Evolutionary conservation across 352 stramenopile genomes (phyloP).

Genomic region (Phytophthora foliorum): DNA sequence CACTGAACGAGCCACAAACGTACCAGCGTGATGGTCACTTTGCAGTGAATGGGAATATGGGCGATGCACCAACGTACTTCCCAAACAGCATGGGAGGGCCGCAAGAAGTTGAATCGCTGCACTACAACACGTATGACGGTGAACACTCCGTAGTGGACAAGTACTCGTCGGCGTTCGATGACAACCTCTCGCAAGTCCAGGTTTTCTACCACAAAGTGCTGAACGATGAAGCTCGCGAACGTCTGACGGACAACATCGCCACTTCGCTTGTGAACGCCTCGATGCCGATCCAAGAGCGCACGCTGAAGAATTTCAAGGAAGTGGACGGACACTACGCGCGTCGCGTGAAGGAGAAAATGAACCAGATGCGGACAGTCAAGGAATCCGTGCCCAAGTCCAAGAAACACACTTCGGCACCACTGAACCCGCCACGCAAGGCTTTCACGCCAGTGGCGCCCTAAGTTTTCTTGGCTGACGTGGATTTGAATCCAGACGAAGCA

Average conservation of each 20-base stretch:
- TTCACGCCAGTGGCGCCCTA: conserved; percentile 44
- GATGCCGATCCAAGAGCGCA: conserved; percentile 41
- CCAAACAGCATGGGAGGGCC: conserved; percentile 72
- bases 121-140: conserved; percentile 31
- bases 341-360: conserved; percentile 49
- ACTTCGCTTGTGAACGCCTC: conserved; percentile 61
- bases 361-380: conserved; percentile 40
- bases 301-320: conserved; percentile 43
- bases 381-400: conserved; percentile 32
- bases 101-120: conserved; percentile 34
- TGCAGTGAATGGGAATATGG: conserved; percentile 73
- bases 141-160: conserved; percentile 46
- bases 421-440: conserved; percentile 43
- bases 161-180: conserved; percentile 74
- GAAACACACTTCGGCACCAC: conserved; percentile 38
- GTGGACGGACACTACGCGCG: conserved; percentile 47
- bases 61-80: conserved; percentile 76
- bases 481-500: background rate
- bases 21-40: conserved; percentile 85
- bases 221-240: conserved; percentile 57
- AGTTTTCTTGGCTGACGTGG: background rate
- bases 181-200: conserved; percentile 79
- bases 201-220: conserved; percentile 80
- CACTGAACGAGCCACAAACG: conserved; percentile 63
- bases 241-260: conserved; percentile 84